phyloP scores from a whole-genome alignment of 192 early-diverging fungal species.

The Kickxella alabastrina region DNA sequence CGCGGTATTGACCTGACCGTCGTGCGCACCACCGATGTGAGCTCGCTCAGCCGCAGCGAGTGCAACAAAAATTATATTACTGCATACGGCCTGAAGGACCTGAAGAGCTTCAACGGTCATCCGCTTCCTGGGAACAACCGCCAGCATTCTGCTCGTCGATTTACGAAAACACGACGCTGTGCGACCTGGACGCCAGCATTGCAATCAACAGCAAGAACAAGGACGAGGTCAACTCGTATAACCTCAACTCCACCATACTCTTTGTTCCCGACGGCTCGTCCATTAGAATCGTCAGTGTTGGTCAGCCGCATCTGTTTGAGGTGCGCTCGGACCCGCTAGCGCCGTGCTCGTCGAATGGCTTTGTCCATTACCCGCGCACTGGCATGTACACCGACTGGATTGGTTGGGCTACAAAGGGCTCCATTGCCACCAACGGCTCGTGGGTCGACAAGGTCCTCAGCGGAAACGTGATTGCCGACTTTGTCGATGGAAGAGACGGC shows the following conservation, averaged over 20 bases:
- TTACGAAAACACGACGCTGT: constrained; percentile 38
- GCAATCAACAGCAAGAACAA: constrained; percentile 15
- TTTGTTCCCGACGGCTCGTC: constrained; percentile 30
- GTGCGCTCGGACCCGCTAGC: constrained; percentile 12
- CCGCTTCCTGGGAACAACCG: constrained; percentile 27
- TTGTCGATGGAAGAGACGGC: constrained; percentile 12
- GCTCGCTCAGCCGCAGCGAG: constrained; percentile 22
- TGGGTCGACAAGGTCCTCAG: constrained; percentile 27
- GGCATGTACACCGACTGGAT: constrained; percentile 50
- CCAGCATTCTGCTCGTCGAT: constrained; percentile 45
- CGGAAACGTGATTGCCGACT: constrained; percentile 23
- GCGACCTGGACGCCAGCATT: constrained; percentile 35
- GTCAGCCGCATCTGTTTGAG: constrained; percentile 35
- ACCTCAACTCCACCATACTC: constrained; percentile 48
- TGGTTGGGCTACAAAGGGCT: constrained; percentile 35
- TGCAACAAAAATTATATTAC: constrained; percentile 33
- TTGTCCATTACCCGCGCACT: constrained; percentile 43
- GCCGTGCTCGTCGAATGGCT: constrained; percentile 40
- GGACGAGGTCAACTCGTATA: constrained; percentile 20
- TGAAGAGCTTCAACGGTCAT: constrained; percentile 46
- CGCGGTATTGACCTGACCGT: constrained; percentile 43
- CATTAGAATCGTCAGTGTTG: constrained; percentile 31
- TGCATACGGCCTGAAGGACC: constrained; percentile 31
- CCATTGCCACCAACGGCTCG: constrained; percentile 40
- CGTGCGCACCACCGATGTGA: constrained; percentile 16